phyloP scores from a whole-genome alignment of 2,329 filamentous ascomycete genomes.

The Trichoderma hamatum region DNA sequence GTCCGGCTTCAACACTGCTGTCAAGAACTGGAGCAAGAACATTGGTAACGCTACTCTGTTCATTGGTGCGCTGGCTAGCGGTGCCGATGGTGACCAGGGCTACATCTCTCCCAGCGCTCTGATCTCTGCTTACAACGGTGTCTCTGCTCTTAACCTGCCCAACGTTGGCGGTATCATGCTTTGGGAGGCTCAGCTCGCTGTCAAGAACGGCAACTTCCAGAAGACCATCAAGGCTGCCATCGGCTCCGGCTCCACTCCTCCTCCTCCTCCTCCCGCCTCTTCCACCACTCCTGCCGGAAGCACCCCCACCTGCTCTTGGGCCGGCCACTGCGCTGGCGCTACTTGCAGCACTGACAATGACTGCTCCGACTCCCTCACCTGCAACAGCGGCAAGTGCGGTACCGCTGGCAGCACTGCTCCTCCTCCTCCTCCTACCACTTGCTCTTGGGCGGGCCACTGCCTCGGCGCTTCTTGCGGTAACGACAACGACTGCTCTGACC shows the following conservation, averaged over 20 bases:
- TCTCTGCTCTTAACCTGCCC: conserved; percentile 54
- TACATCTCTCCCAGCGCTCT: conserved; percentile 53
- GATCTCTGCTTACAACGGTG: conserved; percentile 47
- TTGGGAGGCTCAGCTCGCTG: conserved; percentile 64
- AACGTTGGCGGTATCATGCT: conserved; percentile 69
- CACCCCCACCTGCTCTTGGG: conserved; percentile 28
- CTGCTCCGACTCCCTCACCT: conserved; percentile 30
- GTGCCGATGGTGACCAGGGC: conserved; percentile 53
- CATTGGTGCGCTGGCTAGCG: conserved; percentile 59
- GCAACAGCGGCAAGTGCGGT: conserved; percentile 28
- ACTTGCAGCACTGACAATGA: conserved; percentile 21
- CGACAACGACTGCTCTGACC: conserved; percentile 19
- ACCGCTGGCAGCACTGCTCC: background rate
- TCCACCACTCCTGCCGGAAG: background rate
- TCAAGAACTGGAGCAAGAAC: conserved; percentile 65
- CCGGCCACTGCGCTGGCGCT: conserved; percentile 29
- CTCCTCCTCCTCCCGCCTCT: conserved; percentile 7
- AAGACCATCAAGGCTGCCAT: conserved; percentile 24
- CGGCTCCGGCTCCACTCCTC: background rate
- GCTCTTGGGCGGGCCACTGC: conserved; percentile 21
- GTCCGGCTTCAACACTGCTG: conserved; percentile 59
- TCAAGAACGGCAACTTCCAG: conserved; percentile 53
- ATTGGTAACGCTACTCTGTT: conserved; percentile 63
- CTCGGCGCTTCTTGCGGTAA: conserved; percentile 11
- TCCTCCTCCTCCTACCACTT: conserved; percentile 12